Conservation (phyloP, 768 basidiomycete species). For the Boletus coccyginus region DNA sequence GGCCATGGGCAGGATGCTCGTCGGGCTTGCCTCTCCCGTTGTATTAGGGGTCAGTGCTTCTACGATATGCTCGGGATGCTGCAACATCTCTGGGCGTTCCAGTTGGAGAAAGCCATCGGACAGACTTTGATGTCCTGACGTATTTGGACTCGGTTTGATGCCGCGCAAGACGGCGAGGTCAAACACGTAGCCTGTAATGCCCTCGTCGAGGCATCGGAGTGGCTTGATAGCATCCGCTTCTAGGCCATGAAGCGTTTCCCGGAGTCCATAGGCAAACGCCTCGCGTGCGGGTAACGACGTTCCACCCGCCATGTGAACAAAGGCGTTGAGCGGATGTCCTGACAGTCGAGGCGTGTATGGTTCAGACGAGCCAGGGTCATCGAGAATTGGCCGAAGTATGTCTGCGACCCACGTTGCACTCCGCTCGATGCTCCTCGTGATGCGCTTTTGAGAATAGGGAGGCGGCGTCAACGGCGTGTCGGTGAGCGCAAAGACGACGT, state of each 20-base stretch:
- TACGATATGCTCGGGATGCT: constrained; percentile 10
- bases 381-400: constrained; percentile 40
- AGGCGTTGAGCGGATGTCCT: constrained; percentile 41
- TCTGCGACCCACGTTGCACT: constrained; percentile 61
- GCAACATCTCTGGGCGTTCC: constrained; percentile 11
- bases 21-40: neutral
- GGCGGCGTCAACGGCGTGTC: constrained; percentile 66
- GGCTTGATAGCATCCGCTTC: constrained; percentile 54
- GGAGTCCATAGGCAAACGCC: constrained; percentile 58
- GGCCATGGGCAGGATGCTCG: neutral
- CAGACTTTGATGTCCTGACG: constrained; percentile 14
- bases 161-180: constrained; percentile 55
- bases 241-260: constrained; percentile 52
- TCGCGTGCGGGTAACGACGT: constrained; percentile 52
- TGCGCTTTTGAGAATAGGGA: constrained; percentile 74
- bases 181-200: constrained; percentile 66
- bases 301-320: constrained; percentile 72
- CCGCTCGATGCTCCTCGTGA: constrained; percentile 73
- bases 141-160: constrained; percentile 17
- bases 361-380: neutral
- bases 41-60: constrained; percentile 9
- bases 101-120: constrained; percentile 11
- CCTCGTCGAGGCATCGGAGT: constrained; percentile 59
- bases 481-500: constrained; percentile 66
- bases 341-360: neutral